Evolutionary conservation across 371 early-diverging fungal species (phyloP).

Genomic region (Sporodiniella umbellata): DNA sequence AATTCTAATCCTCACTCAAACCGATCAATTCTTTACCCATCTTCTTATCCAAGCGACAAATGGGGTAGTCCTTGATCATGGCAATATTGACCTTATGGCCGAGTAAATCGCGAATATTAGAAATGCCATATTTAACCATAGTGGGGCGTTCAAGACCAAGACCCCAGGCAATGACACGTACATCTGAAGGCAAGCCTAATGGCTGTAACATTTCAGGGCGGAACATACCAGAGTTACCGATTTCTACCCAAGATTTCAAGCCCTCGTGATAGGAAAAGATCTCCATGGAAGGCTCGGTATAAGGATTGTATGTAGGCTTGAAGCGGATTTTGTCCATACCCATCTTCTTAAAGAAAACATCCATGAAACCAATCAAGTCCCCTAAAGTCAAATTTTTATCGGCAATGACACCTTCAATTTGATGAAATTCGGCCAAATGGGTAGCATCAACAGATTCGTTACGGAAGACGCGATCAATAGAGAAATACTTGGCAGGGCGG

Average conservation of each 20-base stretch:
- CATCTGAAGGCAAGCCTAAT: constrained; percentile 95
- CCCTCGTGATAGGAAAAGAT: constrained; percentile 99
- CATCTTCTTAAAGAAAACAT: constrained; percentile 97
- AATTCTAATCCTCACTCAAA: constrained; percentile 26
- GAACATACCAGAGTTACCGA: constrained; percentile 99
- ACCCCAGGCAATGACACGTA: constrained; percentile 99
- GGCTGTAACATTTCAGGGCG: constrained; percentile 99
- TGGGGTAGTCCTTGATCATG: constrained; percentile 92
- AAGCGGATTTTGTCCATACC: constrained; percentile 94
- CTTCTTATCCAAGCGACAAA: constrained; percentile 83
- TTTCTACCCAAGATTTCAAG: constrained; percentile 97
- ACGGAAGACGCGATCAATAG: constrained; percentile 99
- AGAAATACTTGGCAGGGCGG: constrained; percentile 97
- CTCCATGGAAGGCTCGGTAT: constrained; percentile 99
- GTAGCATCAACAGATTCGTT: constrained; percentile 99
- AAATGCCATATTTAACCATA: constrained; percentile 98
- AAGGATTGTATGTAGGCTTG: constrained; percentile 99
- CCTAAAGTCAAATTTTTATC: constrained; percentile 96
- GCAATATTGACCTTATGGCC: constrained; percentile 98
- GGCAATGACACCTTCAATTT: constrained; percentile 99
- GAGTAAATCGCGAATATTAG: constrained; percentile 97
- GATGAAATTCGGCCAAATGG: constrained; percentile 99
- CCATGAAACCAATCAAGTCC: constrained; percentile 97
- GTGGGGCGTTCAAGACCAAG: constrained; percentile 99
- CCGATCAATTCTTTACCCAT: constrained; percentile 68